Conservation (phyloP, 169 alveolate species). For the Plasmodium ovale region DNA sequence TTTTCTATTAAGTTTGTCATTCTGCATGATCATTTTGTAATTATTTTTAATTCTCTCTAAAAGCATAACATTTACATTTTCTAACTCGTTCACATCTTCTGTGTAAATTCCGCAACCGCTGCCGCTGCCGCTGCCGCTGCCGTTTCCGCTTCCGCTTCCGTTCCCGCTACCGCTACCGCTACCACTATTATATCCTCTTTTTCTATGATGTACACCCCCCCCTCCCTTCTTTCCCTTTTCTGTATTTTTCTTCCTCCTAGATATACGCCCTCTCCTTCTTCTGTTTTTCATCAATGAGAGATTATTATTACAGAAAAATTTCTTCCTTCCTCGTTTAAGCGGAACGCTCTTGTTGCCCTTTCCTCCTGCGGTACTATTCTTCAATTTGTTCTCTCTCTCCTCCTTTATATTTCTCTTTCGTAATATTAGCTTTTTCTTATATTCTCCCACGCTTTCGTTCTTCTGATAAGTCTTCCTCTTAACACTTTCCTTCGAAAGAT, state of each 20-base stretch:
- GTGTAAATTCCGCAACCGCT: background rate
- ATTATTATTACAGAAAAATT: constrained; percentile 36
- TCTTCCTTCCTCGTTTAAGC: constrained; percentile 5
- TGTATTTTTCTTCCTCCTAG: background rate
- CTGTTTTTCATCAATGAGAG: constrained; percentile 21
- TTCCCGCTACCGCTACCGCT: background rate
- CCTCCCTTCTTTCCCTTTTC: constrained; percentile 14
- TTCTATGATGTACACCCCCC: background rate
- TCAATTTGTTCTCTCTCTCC: background rate
- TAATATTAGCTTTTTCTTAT: background rate
- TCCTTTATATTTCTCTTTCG: background rate
- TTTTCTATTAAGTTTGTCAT: constrained; percentile 29
- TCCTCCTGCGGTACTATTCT: background rate
- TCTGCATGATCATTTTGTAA: constrained; percentile 34
- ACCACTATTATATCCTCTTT: background rate
- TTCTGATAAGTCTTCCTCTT: background rate
- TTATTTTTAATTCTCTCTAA: constrained; percentile 48
- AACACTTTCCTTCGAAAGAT: background rate
- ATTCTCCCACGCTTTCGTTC: background rate
- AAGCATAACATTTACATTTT: constrained; percentile 59
- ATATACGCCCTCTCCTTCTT: constrained; percentile 5
- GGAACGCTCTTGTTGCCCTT: background rate
- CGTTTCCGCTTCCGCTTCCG: background rate
- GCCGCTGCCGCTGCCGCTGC: background rate
- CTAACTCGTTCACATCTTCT: constrained; percentile 28